Conservation (phyloP, 169 alveolate genomes). For the Plasmodium coatneyi region DNA sequence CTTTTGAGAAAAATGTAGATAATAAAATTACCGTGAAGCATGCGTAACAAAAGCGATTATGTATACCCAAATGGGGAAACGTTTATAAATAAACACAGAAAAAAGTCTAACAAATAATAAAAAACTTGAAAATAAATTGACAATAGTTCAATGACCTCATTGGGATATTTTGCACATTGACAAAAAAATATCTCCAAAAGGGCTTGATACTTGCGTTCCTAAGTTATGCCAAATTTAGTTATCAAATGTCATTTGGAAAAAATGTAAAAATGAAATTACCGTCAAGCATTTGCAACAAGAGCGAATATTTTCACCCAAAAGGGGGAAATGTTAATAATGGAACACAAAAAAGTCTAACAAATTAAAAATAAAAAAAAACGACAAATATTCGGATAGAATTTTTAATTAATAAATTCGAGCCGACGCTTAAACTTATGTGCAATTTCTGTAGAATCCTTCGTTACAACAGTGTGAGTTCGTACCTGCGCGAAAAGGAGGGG, state of each 20-base stretch:
- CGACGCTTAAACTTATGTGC: constrained; percentile 81
- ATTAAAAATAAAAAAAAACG: neutral
- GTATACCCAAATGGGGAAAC: no score
- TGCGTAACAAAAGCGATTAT: no score
- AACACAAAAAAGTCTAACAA: neutral
- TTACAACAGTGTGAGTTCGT: constrained; percentile 90
- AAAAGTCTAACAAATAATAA: no score
- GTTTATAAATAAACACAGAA: no score
- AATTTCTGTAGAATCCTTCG: constrained; percentile 88
- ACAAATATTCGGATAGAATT: neutral
- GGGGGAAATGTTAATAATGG: neutral
- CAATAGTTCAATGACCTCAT: neutral
- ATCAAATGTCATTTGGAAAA: no score
- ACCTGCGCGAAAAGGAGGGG: constrained; percentile 76
- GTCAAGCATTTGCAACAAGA: neutral
- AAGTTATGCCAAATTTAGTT: neutral
- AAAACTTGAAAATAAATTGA: neutral
- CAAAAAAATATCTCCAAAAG: neutral
- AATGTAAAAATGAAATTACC: no score
- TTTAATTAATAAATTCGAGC: constrained; percentile 25
- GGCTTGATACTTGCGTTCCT: neutral
- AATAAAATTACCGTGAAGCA: no score
- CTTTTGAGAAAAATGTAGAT: no score
- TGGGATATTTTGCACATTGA: neutral
- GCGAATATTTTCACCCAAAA: neutral